Percentiles rank a stretch among this genome's conserved stretches.
Evolutionary conservation across 345 rosid genomes (phyloP).

Genomic region (Rhodamnia rubescens): DNA sequence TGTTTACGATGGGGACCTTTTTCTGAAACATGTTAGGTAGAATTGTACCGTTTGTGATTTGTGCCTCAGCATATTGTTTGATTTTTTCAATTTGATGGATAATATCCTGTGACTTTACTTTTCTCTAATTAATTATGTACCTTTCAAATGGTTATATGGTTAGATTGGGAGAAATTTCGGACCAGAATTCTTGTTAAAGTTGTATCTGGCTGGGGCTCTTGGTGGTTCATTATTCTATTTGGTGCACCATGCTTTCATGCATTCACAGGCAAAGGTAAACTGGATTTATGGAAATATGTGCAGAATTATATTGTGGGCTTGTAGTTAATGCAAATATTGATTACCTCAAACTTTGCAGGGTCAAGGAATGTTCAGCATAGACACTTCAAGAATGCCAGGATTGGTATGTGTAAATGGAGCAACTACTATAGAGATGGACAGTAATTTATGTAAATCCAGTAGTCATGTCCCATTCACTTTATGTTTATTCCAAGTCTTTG

Average conservation of each 20-base stretch:
- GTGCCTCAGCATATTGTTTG: not conserved
- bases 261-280: conserved; percentile 44
- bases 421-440: not conserved
- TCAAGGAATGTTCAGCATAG: conserved; percentile 25
- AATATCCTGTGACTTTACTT: not conserved
- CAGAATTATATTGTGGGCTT: not conserved
- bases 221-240: conserved; percentile 79
- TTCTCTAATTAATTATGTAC: not conserved
- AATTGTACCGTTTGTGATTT: not conserved
- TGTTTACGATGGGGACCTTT: not conserved
- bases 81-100: not conserved
- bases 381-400: conserved; percentile 65
- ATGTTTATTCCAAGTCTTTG: not conserved
- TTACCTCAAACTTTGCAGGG: conserved; percentile 25
- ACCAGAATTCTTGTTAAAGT: conserved; percentile 51
- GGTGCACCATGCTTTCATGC: conserved; percentile 51
- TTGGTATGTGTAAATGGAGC: conserved; percentile 37
- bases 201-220: conserved; percentile 71
- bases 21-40: not conserved
- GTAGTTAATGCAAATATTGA: not conserved
- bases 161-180: conserved; percentile 69
- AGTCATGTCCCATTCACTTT: not conserved
- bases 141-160: not conserved
- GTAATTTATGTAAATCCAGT: not conserved
- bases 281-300: not conserved